Percentiles rank a stretch among this genome's conserved stretches.
These are phyloP conservation scores for Hanseniaspora mollemarum DNA, from an alignment of 805 yeast genomes.

Conservation along the genomic window DNA sequence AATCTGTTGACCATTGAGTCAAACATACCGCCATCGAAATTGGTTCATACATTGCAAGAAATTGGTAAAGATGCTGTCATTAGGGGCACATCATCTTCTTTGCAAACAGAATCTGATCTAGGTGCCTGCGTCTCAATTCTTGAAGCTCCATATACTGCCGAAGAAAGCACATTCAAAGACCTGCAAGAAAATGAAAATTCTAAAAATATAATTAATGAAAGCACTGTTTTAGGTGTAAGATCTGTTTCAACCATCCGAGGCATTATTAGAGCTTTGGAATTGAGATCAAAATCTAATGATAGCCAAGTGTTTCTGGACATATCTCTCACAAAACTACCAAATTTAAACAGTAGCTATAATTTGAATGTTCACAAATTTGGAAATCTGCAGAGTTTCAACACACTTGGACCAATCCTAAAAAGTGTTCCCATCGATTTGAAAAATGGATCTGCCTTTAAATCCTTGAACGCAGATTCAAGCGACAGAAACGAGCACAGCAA, in stretches of 20 bases:
- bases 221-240: conserved; percentile 10
- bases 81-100: conserved; percentile 48
- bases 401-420: conserved; percentile 7
- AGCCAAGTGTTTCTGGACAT: conserved; percentile 36
- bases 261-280: conserved; percentile 11
- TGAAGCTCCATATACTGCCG: background rate
- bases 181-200: conserved; percentile 9
- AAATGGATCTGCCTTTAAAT: conserved; percentile 14
- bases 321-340: conserved; percentile 19
- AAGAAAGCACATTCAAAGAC: conserved; percentile 6
- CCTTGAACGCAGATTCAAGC: conserved; percentile 9
- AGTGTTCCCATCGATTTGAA: background rate
- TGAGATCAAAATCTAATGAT: conserved; percentile 42
- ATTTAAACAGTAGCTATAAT: conserved; percentile 18
- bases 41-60: conserved; percentile 47
- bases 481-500: background rate
- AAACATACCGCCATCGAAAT: conserved; percentile 21
- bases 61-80: conserved; percentile 85
- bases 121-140: conserved; percentile 12
- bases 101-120: conserved; percentile 36
- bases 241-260: conserved; percentile 9
- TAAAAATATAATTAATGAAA: background rate
- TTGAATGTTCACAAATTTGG: conserved; percentile 12
- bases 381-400: conserved; percentile 3
- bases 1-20: conserved; percentile 27